Evolutionary conservation across 2,329 filamentous ascomycete species (phyloP).

Genomic region (Colletotrichum sp.): DNA sequence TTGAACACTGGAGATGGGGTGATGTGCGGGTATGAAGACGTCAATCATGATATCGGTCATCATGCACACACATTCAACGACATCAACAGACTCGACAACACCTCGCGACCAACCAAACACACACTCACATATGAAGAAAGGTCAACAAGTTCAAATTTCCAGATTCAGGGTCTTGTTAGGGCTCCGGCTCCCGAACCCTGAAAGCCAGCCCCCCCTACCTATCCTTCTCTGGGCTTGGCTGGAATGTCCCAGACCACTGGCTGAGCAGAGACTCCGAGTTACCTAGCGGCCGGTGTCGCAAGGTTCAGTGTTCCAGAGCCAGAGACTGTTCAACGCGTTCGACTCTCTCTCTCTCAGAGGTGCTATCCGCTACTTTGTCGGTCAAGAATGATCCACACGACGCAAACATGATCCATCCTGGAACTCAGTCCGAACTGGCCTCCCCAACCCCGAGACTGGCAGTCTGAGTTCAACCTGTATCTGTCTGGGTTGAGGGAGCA

Average conservation of each 20-base stretch:
- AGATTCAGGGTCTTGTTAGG: slow-evolving; percentile 18
- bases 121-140: neutral
- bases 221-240: neutral
- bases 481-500: neutral
- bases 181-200: slow-evolving; percentile 14
- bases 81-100: neutral
- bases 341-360: neutral
- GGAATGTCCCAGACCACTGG: neutral
- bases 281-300: slow-evolving; percentile 15
- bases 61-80: neutral
- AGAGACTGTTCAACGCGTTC: neutral
- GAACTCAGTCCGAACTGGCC: neutral
- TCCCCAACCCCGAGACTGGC: neutral
- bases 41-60: neutral
- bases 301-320: neutral
- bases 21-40: neutral
- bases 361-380: neutral
- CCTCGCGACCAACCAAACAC: neutral
- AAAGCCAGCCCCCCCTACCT: neutral
- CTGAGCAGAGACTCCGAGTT: neutral
- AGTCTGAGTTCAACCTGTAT: neutral
- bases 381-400: neutral
- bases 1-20: neutral
- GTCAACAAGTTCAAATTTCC: neutral
- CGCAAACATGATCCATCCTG: neutral